Percentiles rank a stretch among this genome's conserved stretches.
phyloP scores from a whole-genome alignment of 495 filamentous ascomycete genomes.

The Platismatia glauca region DNA sequence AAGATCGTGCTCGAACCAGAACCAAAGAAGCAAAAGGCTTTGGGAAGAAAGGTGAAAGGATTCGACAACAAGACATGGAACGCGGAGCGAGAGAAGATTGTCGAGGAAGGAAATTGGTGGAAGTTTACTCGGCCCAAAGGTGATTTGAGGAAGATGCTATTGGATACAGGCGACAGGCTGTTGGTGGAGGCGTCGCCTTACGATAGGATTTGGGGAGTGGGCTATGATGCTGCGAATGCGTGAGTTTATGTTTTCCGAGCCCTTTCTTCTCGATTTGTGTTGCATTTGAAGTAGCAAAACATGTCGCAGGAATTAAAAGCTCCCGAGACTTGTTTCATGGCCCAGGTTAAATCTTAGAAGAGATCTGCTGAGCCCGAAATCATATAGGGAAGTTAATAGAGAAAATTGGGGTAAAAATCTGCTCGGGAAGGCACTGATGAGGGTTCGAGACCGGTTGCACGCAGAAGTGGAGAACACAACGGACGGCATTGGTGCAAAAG shows the following conservation, averaged over 20 bases:
- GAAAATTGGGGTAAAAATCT: conserved; percentile 57
- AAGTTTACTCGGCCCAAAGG: conserved; percentile 44
- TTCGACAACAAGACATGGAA: conserved; percentile 50
- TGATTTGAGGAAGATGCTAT: conserved; percentile 37
- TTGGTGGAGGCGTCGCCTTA: conserved; percentile 52
- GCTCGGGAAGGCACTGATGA: conserved; percentile 51
- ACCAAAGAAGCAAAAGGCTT: conserved; percentile 40
- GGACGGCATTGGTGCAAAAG: neutral
- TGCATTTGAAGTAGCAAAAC: no score
- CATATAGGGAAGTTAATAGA: conserved; percentile 34
- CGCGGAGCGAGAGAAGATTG: conserved; percentile 43
- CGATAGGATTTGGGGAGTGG: conserved; percentile 58
- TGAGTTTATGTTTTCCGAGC: no score
- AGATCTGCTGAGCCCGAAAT: no score
- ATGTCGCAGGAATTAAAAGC: no score
- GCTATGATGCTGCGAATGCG: conserved; percentile 41
- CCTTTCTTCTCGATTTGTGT: no score
- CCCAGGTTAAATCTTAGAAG: no score
- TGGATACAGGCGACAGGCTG: conserved; percentile 50
- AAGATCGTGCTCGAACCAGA: conserved; percentile 36
- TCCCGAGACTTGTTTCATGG: no score
- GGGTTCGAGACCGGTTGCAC: conserved; percentile 38
- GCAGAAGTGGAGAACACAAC: conserved; percentile 17
- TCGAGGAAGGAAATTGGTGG: conserved; percentile 48
- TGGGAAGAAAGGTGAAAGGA: conserved; percentile 47